These are phyloP conservation scores for Annulohypoxylon maeteangense DNA, from an alignment of 495 filamentous ascomycete genomes.

Conservation along the genomic window DNA sequence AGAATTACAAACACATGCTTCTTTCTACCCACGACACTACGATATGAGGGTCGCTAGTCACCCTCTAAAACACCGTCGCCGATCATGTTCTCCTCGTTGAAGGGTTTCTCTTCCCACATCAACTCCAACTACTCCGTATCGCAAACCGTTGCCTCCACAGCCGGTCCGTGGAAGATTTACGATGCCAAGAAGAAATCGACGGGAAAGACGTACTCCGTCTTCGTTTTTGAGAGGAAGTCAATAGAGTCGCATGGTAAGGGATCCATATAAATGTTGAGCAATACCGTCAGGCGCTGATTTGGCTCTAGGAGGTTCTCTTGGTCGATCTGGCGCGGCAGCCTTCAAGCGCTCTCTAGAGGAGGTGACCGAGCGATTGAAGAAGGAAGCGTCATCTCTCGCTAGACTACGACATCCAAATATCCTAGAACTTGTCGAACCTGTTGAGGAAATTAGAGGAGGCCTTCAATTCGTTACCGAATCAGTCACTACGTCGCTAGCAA, in stretches of 20 bases:
- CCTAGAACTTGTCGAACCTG: conserved; percentile 91
- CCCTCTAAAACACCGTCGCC: conserved; percentile 32
- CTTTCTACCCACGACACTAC: conserved; percentile 22
- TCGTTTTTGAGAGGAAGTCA: conserved; percentile 90
- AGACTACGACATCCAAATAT: conserved; percentile 89
- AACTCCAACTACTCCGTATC: conserved; percentile 86
- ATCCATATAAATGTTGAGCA: conserved; percentile 37
- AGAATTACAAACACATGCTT: conserved; percentile 28
- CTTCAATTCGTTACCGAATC: conserved; percentile 95
- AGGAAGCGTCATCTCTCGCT: conserved; percentile 88
- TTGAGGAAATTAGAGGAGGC: conserved; percentile 93
- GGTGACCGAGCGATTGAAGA: conserved; percentile 84
- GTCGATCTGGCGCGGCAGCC: conserved; percentile 64
- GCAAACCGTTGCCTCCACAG: conserved; percentile 71
- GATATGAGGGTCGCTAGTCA: conserved; percentile 45
- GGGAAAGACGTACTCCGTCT: conserved; percentile 86
- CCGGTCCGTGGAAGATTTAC: conserved; percentile 96
- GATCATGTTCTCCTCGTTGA: conserved; percentile 90
- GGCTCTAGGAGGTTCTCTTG: conserved; percentile 60
- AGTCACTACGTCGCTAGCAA: conserved; percentile 87
- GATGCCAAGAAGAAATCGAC: conserved; percentile 96
- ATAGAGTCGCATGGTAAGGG: conserved; percentile 71
- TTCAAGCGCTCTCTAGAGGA: conserved; percentile 86
- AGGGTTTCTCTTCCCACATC: conserved; percentile 90
- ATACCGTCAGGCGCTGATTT: conserved; percentile 1